These are phyloP conservation scores for Colletotrichum simmondsii DNA, from an alignment of 2,329 filamentous ascomycete species.

Conservation along the genomic window DNA sequence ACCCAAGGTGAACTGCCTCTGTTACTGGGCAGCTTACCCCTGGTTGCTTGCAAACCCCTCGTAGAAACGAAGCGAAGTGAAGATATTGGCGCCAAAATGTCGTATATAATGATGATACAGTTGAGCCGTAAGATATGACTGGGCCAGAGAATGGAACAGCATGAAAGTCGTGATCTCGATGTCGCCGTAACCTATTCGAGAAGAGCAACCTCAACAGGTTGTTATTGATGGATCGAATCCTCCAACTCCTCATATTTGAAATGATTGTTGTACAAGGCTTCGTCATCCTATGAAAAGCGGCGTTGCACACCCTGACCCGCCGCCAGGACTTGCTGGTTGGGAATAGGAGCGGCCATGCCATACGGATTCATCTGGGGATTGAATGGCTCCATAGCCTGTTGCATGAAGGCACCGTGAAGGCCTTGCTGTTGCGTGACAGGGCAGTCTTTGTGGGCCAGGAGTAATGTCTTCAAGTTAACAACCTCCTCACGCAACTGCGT, in stretches of 20 bases:
- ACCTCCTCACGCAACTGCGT: slow-evolving; percentile 90
- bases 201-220: not conserved
- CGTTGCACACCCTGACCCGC: slow-evolving; percentile 64
- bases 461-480: slow-evolving; percentile 90
- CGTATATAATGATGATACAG: slow-evolving; percentile 31
- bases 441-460: slow-evolving; percentile 96
- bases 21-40: slow-evolving; percentile 19
- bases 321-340: slow-evolving; percentile 65
- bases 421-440: slow-evolving; percentile 91
- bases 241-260: not conserved
- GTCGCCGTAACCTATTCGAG: not conserved
- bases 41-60: not conserved
- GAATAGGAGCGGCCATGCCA: slow-evolving; percentile 64
- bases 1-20: slow-evolving; percentile 14
- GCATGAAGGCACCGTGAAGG: slow-evolving; percentile 68
- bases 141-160: not conserved
- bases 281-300: slow-evolving; percentile 63
- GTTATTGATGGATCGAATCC: not conserved
- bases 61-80: slow-evolving; percentile 19
- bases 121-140: slow-evolving; percentile 8
- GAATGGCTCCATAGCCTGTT: slow-evolving; percentile 65
- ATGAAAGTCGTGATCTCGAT: not conserved
- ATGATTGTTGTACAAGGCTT: not conserved
- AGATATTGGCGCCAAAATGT: slow-evolving; percentile 15
- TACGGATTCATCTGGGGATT: slow-evolving; percentile 69